Evolutionary conservation across 352 stramenopile genomes (phyloP).

Genomic region (Hyaloperonospora brassicae): DNA sequence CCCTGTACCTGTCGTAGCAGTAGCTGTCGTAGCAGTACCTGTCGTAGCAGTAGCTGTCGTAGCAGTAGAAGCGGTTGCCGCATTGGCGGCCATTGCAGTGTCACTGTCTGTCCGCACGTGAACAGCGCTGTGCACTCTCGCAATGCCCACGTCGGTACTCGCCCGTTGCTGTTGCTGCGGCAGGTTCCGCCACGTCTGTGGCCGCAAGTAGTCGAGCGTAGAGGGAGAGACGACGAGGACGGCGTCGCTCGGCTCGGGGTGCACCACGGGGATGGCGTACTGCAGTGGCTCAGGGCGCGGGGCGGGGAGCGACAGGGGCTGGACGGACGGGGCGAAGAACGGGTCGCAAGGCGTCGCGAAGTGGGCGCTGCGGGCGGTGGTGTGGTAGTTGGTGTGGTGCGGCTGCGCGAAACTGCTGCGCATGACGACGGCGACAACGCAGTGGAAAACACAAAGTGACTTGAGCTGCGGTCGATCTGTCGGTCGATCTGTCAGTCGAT

Average conservation of each 20-base stretch:
- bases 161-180: conserved; percentile 25
- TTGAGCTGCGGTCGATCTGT: too few species aligned
- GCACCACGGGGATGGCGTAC: conserved; percentile 18
- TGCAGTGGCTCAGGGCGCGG: too few species aligned
- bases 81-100: conserved; percentile 15
- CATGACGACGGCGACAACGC: too few species aligned
- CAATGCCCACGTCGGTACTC: conserved; percentile 5
- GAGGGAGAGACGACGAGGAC: conserved; percentile 6
- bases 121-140: conserved; percentile 14
- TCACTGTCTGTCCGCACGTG: conserved; percentile 15
- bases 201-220: conserved; percentile 30
- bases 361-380: too few species aligned
- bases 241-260: not conserved
- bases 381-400: too few species aligned
- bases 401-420: too few species aligned
- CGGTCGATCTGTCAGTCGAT: too few species aligned
- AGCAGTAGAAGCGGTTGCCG: conserved; percentile 13
- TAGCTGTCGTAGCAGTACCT: conserved; percentile 5
- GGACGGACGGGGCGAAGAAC: too few species aligned
- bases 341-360: too few species aligned
- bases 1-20: not conserved
- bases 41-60: conserved; percentile 5
- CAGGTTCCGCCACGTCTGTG: conserved; percentile 38
- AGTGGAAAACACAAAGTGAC: too few species aligned
- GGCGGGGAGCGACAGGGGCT: too few species aligned